These are phyloP conservation scores for Eucalyptus polyanthemos DNA, from an alignment of 345 rosid species.

Conservation along the genomic window DNA sequence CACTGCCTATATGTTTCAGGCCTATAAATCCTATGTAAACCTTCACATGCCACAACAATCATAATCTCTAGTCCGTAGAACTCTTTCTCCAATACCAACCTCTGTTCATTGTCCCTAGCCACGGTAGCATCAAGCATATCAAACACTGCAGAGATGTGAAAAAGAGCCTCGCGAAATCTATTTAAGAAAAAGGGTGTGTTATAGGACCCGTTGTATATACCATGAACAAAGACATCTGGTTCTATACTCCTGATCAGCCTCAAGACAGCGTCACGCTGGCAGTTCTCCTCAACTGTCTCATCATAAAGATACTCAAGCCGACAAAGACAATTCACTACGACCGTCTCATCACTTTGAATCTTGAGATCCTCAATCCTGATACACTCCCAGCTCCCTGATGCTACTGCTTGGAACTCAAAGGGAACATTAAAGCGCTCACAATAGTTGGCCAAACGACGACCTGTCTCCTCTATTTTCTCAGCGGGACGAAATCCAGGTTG, in stretches of 20 bases:
- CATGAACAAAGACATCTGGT: conserved; percentile 51
- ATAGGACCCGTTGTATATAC: conserved; percentile 43
- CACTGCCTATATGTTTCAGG: conserved; percentile 88
- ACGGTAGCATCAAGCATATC: conserved; percentile 50
- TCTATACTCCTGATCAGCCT: conserved; percentile 48
- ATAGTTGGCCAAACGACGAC: conserved; percentile 49
- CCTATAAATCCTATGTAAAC: conserved; percentile 59
- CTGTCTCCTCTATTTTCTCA: conserved; percentile 60
- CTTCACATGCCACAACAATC: conserved; percentile 77
- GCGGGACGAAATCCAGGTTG: conserved; percentile 61
- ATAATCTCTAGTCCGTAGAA: conserved; percentile 48
- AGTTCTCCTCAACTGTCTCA: conserved; percentile 47
- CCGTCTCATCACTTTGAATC: conserved; percentile 36
- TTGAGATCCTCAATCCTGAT: conserved; percentile 64
- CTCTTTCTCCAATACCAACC: conserved; percentile 51
- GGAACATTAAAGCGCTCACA: conserved; percentile 70
- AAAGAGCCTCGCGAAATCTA: conserved; percentile 74
- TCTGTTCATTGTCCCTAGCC: conserved; percentile 29
- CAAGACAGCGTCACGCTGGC: conserved; percentile 51
- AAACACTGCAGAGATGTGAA: conserved; percentile 53
- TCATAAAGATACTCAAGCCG: conserved; percentile 47
- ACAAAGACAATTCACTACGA: conserved; percentile 40
- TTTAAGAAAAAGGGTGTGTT: conserved; percentile 72
- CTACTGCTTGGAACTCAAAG: conserved; percentile 57
- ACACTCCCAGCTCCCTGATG: conserved; percentile 61